Evolutionary conservation across 768 basidiomycete species (phyloP).

Genomic region (Trametes meyenii): DNA sequence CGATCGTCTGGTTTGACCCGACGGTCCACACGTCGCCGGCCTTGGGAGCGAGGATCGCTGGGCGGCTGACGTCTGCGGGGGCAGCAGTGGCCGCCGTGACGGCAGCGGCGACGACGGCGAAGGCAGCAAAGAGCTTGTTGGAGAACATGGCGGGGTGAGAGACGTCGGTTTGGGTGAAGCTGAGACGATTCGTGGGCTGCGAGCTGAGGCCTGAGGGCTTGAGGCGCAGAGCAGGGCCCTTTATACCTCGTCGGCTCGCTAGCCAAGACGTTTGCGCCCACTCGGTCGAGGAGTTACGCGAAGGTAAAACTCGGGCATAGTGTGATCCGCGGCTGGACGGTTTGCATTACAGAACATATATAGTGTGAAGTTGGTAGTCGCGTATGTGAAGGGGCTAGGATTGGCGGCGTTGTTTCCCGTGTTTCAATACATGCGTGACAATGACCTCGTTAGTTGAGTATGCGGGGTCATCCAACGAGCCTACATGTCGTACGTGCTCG

Average conservation of each 20-base stretch:
- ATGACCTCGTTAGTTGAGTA: no score
- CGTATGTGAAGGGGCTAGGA: no score
- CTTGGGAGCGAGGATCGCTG: conserved; percentile 45
- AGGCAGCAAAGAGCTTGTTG: conserved; percentile 17
- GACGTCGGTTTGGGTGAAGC: neutral
- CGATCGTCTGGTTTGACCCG: conserved; percentile 42
- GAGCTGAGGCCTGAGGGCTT: neutral
- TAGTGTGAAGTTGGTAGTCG: no score
- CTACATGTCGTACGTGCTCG: no score
- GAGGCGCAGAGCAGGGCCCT: neutral
- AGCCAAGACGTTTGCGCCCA: neutral
- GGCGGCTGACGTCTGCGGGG: conserved; percentile 39
- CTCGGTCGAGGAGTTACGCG: neutral
- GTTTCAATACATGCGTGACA: no score
- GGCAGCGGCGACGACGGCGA: conserved; percentile 34
- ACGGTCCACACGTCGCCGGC: conserved; percentile 39
- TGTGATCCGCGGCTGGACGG: neutral
- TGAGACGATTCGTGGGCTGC: neutral
- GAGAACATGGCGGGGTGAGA: conserved; percentile 16
- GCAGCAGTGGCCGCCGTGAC: conserved; percentile 34
- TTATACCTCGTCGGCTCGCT: neutral
- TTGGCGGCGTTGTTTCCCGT: no score
- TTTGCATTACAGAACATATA: no score
- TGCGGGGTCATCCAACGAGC: no score
- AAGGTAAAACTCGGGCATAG: neutral